phyloP scores from a whole-genome alignment of 2,329 filamentous ascomycete genomes.

The Fusarium sarcochroum region DNA sequence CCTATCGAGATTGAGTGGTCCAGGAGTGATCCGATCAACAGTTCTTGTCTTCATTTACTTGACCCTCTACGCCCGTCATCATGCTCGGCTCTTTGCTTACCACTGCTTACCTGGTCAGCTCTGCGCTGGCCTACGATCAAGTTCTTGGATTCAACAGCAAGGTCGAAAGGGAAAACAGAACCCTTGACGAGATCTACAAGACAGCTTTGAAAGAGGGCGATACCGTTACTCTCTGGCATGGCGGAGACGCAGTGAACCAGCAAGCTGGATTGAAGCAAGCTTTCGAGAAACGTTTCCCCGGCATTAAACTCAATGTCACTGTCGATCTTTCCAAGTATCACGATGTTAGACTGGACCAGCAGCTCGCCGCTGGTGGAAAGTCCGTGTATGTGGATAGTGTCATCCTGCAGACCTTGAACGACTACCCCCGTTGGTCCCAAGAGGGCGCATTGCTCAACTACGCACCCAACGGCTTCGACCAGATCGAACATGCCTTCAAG shows the following conservation, averaged over 20 bases:
- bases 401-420: slow-evolving; percentile 64
- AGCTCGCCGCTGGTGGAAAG: slow-evolving; percentile 54
- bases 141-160: slow-evolving; percentile 36
- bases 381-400: slow-evolving; percentile 58
- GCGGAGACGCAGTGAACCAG: slow-evolving; percentile 62
- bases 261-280: slow-evolving; percentile 57
- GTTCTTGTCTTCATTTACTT: not conserved
- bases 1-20: no score
- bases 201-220: slow-evolving; percentile 64
- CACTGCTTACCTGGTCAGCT: slow-evolving; percentile 19
- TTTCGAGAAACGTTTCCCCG: slow-evolving; percentile 64
- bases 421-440: slow-evolving; percentile 66
- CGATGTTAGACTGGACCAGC: slow-evolving; percentile 61
- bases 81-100: slow-evolving; percentile 28
- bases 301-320: slow-evolving; percentile 66
- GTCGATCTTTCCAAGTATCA: slow-evolving; percentile 71
- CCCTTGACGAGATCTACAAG: slow-evolving; percentile 64
- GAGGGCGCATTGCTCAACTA: slow-evolving; percentile 64
- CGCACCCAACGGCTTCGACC: slow-evolving; percentile 61
- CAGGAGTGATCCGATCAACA: not conserved
- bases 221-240: slow-evolving; percentile 62
- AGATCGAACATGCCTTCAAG: slow-evolving; percentile 58
- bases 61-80: not conserved
- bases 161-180: slow-evolving; percentile 58
- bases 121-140: slow-evolving; percentile 43